Percentiles rank a stretch among this genome's conserved stretches.
Conservation (phyloP, 1,284 basidiomycete species). For the Marasmius sp. region DNA sequence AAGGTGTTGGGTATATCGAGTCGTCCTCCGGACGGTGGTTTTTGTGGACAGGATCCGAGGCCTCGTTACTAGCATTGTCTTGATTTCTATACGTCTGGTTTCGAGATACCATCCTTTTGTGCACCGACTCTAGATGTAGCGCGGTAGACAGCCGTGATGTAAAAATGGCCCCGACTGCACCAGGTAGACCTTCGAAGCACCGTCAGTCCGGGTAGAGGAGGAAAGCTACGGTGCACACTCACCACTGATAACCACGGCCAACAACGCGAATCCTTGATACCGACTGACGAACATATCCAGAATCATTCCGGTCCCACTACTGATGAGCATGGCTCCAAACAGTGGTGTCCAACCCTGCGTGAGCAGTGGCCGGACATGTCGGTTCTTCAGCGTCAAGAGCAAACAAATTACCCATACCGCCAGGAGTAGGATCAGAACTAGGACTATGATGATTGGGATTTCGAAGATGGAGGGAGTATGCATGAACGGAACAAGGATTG, state of each 20-base stretch:
- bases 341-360: constrained; percentile 89
- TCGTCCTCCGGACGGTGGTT: background rate
- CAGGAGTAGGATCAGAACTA: constrained; percentile 50
- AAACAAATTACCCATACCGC: constrained; percentile 49
- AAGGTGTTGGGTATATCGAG: background rate
- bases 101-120: background rate
- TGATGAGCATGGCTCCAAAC: constrained; percentile 91
- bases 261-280: constrained; percentile 86
- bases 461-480: constrained; percentile 48
- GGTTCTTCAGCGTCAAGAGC: constrained; percentile 62
- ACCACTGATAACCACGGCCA: constrained; percentile 90
- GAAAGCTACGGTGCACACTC: constrained; percentile 16
- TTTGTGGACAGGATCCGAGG: background rate
- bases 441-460: constrained; percentile 60
- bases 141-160: constrained; percentile 89
- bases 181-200: constrained; percentile 65
- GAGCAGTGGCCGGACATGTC: constrained; percentile 68
- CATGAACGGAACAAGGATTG: constrained; percentile 64
- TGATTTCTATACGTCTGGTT: too few species aligned
- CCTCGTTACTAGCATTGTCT: background rate
- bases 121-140: constrained; percentile 50
- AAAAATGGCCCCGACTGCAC: constrained; percentile 89
- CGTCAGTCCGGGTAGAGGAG: constrained; percentile 2
- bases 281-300: constrained; percentile 86
- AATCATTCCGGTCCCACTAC: constrained; percentile 88